Evolutionary conservation across 768 basidiomycete species (phyloP).

Genomic region (Boletus rubroflammeus): DNA sequence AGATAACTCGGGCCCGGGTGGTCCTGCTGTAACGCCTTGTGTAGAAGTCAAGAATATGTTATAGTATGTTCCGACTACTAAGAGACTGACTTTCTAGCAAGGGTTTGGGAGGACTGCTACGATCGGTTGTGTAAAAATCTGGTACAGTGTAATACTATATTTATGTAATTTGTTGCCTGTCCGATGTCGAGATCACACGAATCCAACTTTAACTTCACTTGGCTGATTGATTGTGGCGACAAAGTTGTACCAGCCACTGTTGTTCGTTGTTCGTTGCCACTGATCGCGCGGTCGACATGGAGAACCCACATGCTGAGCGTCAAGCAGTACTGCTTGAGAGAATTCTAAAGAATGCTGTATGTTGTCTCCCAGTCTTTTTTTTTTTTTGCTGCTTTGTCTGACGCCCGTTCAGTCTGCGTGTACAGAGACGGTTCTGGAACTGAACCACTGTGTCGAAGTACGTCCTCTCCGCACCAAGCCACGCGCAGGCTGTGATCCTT

Average conservation of each 20-base stretch:
- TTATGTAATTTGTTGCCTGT: not conserved
- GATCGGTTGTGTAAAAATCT: not conserved
- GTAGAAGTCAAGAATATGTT: not conserved
- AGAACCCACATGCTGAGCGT: slow-evolving; percentile 92
- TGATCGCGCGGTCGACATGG: slow-evolving; percentile 52
- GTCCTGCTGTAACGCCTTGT: slow-evolving; percentile 20
- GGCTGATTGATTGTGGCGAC: slow-evolving; percentile 3
- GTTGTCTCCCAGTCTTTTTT: slow-evolving; percentile 22
- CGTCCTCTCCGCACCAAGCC: slow-evolving; percentile 13
- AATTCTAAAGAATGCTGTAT: slow-evolving; percentile 84
- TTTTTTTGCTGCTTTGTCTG: not conserved
- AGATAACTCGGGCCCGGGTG: not conserved
- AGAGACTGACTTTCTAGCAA: not conserved
- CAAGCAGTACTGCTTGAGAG: slow-evolving; percentile 89
- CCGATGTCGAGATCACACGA: not conserved
- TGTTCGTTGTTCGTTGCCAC: not conserved
- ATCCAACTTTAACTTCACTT: not conserved
- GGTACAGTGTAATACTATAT: not conserved
- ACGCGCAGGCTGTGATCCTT: not conserved
- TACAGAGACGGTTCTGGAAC: slow-evolving; percentile 83
- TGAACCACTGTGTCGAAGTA: slow-evolving; percentile 87
- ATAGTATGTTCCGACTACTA: not conserved
- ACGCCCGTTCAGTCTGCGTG: slow-evolving; percentile 68
- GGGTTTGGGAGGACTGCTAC: slow-evolving; percentile 19
- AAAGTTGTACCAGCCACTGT: not conserved